Evolutionary conservation across 169 alveolate species (phyloP), one percentile per base, ranked within the genome.

Genomic region (Cystoisospora suis): DNA sequence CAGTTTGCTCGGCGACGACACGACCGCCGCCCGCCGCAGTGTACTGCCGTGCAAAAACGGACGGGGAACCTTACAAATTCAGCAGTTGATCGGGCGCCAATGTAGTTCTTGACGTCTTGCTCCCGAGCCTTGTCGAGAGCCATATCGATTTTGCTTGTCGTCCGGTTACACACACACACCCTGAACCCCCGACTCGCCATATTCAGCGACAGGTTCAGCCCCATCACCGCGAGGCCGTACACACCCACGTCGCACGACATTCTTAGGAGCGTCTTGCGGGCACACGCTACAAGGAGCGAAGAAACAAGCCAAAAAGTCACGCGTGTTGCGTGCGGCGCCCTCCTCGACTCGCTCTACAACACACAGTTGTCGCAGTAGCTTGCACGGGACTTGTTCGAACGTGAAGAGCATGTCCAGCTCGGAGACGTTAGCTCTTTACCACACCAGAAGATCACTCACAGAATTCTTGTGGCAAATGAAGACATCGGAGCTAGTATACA

Each of bases 151-250:
- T 86, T 89, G n/a, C 83, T 46, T 69, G 93, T 81, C 2, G 96
- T 92, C 69, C 96, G 75, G 75, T 94, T 94, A 81, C 95, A 95
- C 27, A 95, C 98, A 27, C 97, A 94, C 45, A 96, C 96, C 49
- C 87, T 92, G 89, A 94, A 91, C 72, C 97, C 97, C 44, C 94
- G 94, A 58, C 94, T 92, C 32, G 96, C 93, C 81, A 94, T 91
- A 81, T 96, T 96, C 89, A 89, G 91, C 70, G 96, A 92, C 75
- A 94, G 93, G 85, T 95, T 96, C 38, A 91, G 94, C n/a, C 97
- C 98, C 98, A 96, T 96, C 38, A 96, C 97, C 70, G 97, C 98
- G 69, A 96, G 83, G 29, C 98, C 98, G 34, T 95, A 91, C 15
- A 96, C 92, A 27, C 98, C 98, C 53, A 96, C 69, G 20, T 95